These are phyloP conservation scores for Phytopythium aichiense DNA, from an alignment of 352 stramenopile species.

Conservation along the genomic window DNA sequence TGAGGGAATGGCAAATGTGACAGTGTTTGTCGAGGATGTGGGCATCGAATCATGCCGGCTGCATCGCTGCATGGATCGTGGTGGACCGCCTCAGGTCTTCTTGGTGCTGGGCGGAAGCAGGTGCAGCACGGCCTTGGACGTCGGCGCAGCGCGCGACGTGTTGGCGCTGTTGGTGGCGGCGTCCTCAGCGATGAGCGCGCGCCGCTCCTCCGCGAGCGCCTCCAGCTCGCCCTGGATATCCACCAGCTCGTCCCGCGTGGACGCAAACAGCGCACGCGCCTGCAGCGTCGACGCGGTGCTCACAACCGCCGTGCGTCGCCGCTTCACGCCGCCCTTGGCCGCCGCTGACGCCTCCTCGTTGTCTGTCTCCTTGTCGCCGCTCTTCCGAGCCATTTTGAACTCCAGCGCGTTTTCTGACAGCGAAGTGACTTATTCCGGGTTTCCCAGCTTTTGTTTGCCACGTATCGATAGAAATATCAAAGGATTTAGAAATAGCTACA, in stretches of 20 bases:
- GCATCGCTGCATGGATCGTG: no score
- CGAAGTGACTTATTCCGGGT: no score
- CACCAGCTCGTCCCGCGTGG: conserved; percentile 41
- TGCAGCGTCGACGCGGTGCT: conserved; percentile 37
- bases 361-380: no score
- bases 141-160: neutral
- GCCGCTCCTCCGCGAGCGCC: conserved; percentile 27
- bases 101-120: conserved; percentile 23
- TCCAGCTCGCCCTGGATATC: conserved; percentile 43
- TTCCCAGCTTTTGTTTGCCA: no score
- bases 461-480: no score
- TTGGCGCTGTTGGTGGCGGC: conserved; percentile 10
- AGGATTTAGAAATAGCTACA: no score
- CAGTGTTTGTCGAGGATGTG: no score
- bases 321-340: conserved; percentile 2
- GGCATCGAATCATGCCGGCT: no score
- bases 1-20: no score
- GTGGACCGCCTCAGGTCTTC: conserved; percentile 4
- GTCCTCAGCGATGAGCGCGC: conserved; percentile 20
- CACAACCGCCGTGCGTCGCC: conserved; percentile 8
- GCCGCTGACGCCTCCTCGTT: neutral
- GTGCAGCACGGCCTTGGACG: conserved; percentile 22
- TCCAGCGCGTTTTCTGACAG: no score
- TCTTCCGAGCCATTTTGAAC: no score
- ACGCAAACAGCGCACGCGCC: conserved; percentile 30